Evolutionary conservation across 2,329 filamentous ascomycete genomes (phyloP), one percentile per base, ranked within the genome.

Genomic region (Capronia coronata): DNA sequence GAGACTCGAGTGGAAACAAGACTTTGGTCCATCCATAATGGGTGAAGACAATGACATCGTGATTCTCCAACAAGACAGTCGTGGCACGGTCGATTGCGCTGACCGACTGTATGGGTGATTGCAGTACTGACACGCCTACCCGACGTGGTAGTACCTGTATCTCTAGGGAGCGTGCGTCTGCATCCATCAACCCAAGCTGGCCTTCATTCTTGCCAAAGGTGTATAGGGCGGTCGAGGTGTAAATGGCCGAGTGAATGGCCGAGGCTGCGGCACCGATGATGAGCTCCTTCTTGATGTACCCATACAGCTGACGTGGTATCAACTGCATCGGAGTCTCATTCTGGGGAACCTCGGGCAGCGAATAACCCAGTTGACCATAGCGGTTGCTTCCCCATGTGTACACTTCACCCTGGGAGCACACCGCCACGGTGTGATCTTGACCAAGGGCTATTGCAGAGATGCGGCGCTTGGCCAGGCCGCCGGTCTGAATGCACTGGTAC

Each of bases 161-260:
- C 59, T 93, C 87, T 3, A 97, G 76, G 0, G 89, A 96, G 39
- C 90, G 82, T 21, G 93, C 94, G 68, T 97, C 91, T 0, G 93
- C 91, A 65, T 96, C 93, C 71, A 96, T 89, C 46, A 98, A 76
- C 3, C 89, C 93, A 40, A 98, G 77, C 65, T 98, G 93, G 1
- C 93, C 93, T 59, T 89, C 82, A 61, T 97, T 98, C 62, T 93
- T 94, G 18, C 93, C 93, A 76, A 94, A 98, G 1, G 88, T 94
- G 64, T 87, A 98, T 1, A 98, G 71, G 1, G 87, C 87, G 0
- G 81, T 80, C 1, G 78, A 76, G 0, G 88, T 96, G 62, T 93
- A 86, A 0, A 88, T 87, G 2, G 94, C 90, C 0, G 93, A 97
- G 68, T 98, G 93, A 32, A 94, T 82, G 0, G 87, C 76, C 1